Evolutionary conservation across 2,329 filamentous ascomycete species (phyloP), one percentile per base, ranked within the genome.

Genomic region (Bipolaris victoriae): DNA sequence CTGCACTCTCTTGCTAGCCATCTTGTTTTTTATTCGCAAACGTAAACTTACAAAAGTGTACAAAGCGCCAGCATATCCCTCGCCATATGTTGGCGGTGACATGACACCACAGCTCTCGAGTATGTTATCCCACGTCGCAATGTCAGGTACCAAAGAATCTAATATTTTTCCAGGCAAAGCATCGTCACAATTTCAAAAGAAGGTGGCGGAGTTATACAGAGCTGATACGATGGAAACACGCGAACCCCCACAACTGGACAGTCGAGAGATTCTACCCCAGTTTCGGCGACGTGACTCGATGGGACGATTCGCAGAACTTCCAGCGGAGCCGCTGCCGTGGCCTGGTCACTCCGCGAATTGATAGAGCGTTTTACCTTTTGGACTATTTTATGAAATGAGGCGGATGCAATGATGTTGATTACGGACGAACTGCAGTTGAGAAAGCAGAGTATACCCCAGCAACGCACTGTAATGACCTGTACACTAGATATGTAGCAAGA

Each of bases 21-120:
- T 70, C 1, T 39, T 65, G 3, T 49, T 66, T 13, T 60, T 57
- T 16, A 13, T 67, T 3, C 58, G 58, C 10, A 57, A 62, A 15
- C 60, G 52, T 44, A 63, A 44, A 36, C 51, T 49, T 2, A 58
- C 45, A 13, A 72, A 68, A 9, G 55, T 67, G 13, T 65, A 66
- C 49, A 63, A 60, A 50, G 59, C 62, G 37, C 64, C 68, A 36
- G 57, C 58, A 11, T 67, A 69, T 45, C 66, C 66, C 6, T 69
- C 70, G 1, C 63, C 65, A 11, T 61, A 66, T 13, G 53, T 62
- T 18, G 60, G 59, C 10, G 62, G 49, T n/a, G 67, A 73, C 41
- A 70, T 74, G 67, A 70, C 63, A 31, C 59, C 61, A 29, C 52
- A 57, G 15, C 47, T 61, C 7, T 46, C 44, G 3, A 48, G 52